Conservation (phyloP, 257 asterid genomes). For the Solanum chmielewskii region DNA sequence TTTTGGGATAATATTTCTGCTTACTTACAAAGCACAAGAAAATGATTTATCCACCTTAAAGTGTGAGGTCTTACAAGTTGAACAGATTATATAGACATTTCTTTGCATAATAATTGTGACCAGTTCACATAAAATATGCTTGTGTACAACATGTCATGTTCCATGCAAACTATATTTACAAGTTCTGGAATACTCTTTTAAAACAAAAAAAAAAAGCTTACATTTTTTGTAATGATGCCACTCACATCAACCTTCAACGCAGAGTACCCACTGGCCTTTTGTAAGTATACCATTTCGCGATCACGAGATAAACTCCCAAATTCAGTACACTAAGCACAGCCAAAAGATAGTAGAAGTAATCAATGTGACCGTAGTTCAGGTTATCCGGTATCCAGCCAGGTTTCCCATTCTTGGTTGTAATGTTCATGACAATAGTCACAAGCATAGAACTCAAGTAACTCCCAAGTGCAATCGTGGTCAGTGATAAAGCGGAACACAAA, state of each 20-base stretch:
- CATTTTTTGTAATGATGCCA: neutral
- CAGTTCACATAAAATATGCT: neutral
- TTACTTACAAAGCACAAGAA: neutral
- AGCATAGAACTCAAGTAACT: conserved; percentile 45
- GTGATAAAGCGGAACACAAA: conserved; percentile 44
- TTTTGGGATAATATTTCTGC: neutral
- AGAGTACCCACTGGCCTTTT: conserved; percentile 35
- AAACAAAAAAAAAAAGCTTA: neutral
- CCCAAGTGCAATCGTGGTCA: conserved; percentile 51
- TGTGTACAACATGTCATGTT: neutral
- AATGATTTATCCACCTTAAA: neutral
- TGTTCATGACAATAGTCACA: conserved; percentile 36
- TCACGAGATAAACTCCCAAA: conserved; percentile 32
- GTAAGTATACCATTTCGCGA: conserved; percentile 44
- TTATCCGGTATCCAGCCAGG: conserved; percentile 63
- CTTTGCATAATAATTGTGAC: neutral
- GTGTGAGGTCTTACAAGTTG: neutral
- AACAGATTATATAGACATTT: neutral
- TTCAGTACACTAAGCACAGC: conserved; percentile 42
- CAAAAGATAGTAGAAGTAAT: conserved; percentile 53
- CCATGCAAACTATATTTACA: neutral
- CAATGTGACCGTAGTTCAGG: conserved; percentile 39
- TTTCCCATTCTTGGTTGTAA: conserved; percentile 34
- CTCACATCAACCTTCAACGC: conserved; percentile 4
- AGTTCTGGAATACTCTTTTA: neutral